phyloP scores from a whole-genome alignment of 169 alveolate genomes.

The Cryptosporidium viatorum region DNA sequence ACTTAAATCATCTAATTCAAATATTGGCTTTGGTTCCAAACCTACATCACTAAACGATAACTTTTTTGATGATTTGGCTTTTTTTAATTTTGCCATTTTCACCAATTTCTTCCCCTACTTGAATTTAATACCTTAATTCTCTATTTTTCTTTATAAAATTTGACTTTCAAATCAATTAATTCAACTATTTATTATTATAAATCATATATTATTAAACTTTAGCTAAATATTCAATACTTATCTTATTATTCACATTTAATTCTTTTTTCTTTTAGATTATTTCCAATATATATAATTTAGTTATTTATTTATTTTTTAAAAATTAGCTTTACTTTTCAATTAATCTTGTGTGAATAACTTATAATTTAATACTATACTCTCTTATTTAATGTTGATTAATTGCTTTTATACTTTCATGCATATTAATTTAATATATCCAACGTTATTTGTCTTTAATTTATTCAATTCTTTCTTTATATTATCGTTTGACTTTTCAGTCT shows the following conservation, averaged over 20 bases:
- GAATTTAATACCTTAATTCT: not conserved
- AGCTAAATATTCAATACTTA: not conserved
- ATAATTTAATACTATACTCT: not conserved
- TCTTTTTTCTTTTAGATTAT: not conserved
- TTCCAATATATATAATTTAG: not conserved
- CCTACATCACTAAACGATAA: slow-evolving; percentile 42
- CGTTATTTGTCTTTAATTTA: slow-evolving; percentile 25
- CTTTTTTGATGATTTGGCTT: slow-evolving; percentile 25
- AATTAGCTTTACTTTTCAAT: too few relatives aligned
- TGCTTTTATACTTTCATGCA: not conserved
- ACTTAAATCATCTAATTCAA: slow-evolving; percentile 44
- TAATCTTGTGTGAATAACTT: not conserved
- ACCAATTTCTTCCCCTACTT: not conserved
- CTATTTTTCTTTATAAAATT: not conserved
- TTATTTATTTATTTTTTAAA: too few relatives aligned
- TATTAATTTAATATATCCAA: slow-evolving; percentile 7
- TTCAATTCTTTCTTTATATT: slow-evolving; percentile 5
- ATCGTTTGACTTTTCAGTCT: slow-evolving; percentile 34
- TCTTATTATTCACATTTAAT: not conserved
- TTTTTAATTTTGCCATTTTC: slow-evolving; percentile 16
- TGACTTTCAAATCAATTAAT: not conserved
- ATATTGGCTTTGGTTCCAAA: slow-evolving; percentile 32
- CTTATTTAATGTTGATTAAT: not conserved
- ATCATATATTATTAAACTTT: not conserved
- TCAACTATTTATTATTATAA: not conserved